A percentile compares a stretch with the other conserved stretches of the same genome.
Evolutionary conservation across 2,329 filamentous ascomycete genomes (phyloP).

Genomic region (Hymenoscyphus fraxineus): DNA sequence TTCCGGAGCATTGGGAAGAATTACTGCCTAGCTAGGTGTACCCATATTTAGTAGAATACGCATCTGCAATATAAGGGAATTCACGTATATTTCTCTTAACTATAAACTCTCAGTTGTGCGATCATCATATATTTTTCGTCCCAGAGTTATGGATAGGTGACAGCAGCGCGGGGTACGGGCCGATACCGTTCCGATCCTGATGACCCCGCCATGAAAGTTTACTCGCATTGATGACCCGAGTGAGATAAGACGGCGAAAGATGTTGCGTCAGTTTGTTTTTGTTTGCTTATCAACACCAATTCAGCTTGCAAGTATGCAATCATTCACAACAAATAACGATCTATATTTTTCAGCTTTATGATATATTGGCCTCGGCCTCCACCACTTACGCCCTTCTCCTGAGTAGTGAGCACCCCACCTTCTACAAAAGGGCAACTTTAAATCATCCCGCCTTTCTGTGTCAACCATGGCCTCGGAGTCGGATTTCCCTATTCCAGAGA

Average conservation of each 20-base stretch:
- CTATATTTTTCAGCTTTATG: background rate
- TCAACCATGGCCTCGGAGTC: constrained; percentile 23
- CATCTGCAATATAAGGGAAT: constrained; percentile 2
- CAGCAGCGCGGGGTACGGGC: constrained; percentile 25
- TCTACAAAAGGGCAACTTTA: background rate
- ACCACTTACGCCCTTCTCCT: background rate
- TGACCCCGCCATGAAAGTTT: constrained; percentile 12
- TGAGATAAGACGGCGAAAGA: background rate
- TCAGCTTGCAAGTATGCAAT: constrained; percentile 1
- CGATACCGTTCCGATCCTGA: background rate
- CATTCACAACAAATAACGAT: constrained; percentile 8
- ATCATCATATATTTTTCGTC: background rate
- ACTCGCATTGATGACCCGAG: background rate
- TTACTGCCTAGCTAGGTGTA: background rate
- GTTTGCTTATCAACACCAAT: constrained; percentile 5
- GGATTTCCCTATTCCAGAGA: constrained; percentile 48
- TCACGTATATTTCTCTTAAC: constrained; percentile 1
- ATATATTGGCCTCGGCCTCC: background rate
- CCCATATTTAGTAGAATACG: constrained; percentile 2
- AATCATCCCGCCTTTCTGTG: background rate
- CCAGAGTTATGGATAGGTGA: background rate
- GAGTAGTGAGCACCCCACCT: background rate
- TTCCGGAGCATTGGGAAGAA: constrained; percentile 4
- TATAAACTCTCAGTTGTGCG: background rate
- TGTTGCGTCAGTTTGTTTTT: background rate